Evolutionary conservation across 2,329 filamentous ascomycete species (phyloP).

Genomic region (Apiospora koreana): DNA sequence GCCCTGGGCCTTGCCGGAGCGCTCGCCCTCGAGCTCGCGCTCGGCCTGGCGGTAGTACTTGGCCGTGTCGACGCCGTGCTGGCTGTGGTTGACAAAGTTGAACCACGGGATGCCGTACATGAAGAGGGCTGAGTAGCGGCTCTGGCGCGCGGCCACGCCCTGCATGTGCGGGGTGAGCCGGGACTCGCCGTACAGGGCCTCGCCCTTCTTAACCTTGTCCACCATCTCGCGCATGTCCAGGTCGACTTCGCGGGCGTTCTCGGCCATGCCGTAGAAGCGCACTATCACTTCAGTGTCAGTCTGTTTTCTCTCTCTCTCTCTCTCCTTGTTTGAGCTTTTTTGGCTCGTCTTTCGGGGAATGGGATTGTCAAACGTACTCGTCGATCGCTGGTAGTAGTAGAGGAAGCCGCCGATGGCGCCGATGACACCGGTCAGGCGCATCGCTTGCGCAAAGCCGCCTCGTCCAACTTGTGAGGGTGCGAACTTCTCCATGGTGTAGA

Average conservation of each 20-base stretch:
- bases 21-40: slow-evolving; percentile 84
- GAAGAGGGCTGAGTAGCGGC: slow-evolving; percentile 84
- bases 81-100: slow-evolving; percentile 95
- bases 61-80: slow-evolving; percentile 96
- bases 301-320: not conserved
- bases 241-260: slow-evolving; percentile 89
- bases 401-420: slow-evolving; percentile 79
- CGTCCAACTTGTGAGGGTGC: slow-evolving; percentile 83
- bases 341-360: not conserved
- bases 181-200: slow-evolving; percentile 85
- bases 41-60: slow-evolving; percentile 98
- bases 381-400: slow-evolving; percentile 81
- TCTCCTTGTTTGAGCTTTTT: not conserved
- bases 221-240: slow-evolving; percentile 99
- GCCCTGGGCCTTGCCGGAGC: slow-evolving; percentile 13
- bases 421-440: slow-evolving; percentile 76
- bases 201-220: slow-evolving; percentile 86
- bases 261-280: slow-evolving; percentile 92
- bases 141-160: slow-evolving; percentile 89
- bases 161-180: slow-evolving; percentile 85
- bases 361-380: slow-evolving; percentile 59
- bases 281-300: slow-evolving; percentile 50
- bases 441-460: slow-evolving; percentile 77
- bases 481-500: slow-evolving; percentile 79
- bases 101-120: slow-evolving; percentile 90